Percentiles rank a stretch among this genome's conserved stretches.
phyloP scores from a whole-genome alignment of 2,329 filamentous ascomycete genomes.

The Ceratocystis albifundus region DNA sequence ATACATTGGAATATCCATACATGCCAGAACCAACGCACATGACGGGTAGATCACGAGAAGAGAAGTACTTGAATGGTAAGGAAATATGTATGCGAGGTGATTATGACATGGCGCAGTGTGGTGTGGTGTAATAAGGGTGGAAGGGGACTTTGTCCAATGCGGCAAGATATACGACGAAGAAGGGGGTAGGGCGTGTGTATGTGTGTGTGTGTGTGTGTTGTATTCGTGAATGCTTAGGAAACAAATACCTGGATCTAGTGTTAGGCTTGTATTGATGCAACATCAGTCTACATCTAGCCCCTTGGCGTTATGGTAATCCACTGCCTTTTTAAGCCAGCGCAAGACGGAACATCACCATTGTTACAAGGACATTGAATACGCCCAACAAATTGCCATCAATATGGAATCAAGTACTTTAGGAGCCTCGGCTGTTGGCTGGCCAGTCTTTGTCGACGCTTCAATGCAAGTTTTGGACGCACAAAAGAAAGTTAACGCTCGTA shows the following conservation, averaged over 20 bases:
- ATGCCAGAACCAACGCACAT: slow-evolving; percentile 7
- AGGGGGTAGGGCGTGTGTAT: no score
- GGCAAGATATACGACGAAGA: no score
- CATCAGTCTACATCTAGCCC: neutral
- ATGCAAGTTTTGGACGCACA: neutral
- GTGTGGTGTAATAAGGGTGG: neutral
- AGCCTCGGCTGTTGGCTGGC: neutral
- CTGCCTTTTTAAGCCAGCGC: neutral
- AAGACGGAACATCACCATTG: neutral
- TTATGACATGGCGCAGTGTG: no score
- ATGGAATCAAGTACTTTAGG: neutral
- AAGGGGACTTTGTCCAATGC: no score
- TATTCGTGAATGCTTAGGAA: no score
- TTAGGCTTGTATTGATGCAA: neutral
- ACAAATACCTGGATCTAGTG: neutral
- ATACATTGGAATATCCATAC: neutral
- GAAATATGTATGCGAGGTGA: neutral
- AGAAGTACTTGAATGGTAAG: neutral
- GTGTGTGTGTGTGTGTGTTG: no score
- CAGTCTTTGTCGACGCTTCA: neutral
- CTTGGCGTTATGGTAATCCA: neutral
- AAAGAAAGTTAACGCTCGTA: neutral
- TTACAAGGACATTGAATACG: neutral
- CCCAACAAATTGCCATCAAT: neutral
- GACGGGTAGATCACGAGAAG: slow-evolving; percentile 10